Evolutionary conservation across 345 rosid species (phyloP).

Genomic region (Gossypium anomalum): DNA sequence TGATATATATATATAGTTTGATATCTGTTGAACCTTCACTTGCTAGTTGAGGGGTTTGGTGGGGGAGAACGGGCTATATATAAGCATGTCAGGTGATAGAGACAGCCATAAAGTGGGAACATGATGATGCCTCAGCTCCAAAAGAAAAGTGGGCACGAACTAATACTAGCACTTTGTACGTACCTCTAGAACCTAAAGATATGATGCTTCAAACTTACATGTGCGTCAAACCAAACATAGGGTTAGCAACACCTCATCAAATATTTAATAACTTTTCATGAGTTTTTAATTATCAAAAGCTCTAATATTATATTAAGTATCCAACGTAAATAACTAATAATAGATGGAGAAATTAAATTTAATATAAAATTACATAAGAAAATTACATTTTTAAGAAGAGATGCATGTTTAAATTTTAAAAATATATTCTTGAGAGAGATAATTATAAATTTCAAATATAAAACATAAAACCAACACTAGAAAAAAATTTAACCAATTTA

Average conservation of each 20-base stretch:
- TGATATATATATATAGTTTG: background rate
- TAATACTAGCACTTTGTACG: background rate
- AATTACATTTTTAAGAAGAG: too few species aligned
- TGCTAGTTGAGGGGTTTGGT: constrained; percentile 8
- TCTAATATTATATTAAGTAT: too few species aligned
- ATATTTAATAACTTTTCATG: too few species aligned
- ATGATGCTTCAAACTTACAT: background rate
- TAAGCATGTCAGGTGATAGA: background rate
- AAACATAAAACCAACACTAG: too few species aligned
- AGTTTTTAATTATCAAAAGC: too few species aligned
- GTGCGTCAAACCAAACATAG: background rate
- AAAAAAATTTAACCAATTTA: too few species aligned
- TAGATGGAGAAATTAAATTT: too few species aligned
- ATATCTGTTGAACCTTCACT: background rate
- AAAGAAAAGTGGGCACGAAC: constrained; percentile 21
- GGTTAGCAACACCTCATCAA: constrained; percentile 19
- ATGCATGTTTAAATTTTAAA: too few species aligned
- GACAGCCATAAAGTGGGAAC: background rate
- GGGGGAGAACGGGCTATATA: background rate
- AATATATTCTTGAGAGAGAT: too few species aligned
- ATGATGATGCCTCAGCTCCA: background rate
- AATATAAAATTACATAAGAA: too few species aligned
- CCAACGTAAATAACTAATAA: too few species aligned
- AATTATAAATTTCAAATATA: too few species aligned
- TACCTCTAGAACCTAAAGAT: constrained; percentile 1